Percentiles rank a stretch among this genome's conserved stretches.
Evolutionary conservation across 768 basidiomycete genomes (phyloP).

Genomic region (Peribolospora kevripleyi): DNA sequence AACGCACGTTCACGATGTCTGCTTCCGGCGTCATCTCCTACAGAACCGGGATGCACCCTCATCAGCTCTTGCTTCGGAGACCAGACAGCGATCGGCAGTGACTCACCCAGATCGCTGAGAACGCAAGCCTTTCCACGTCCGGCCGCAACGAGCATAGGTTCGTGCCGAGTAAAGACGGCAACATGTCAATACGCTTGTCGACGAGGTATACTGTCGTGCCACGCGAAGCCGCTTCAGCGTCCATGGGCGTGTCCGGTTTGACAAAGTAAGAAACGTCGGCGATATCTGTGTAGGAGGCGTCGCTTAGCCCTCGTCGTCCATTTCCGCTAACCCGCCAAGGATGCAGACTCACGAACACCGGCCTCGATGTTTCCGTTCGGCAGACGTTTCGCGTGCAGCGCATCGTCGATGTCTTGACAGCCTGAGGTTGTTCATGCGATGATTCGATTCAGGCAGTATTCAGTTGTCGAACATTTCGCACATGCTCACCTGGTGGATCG

Average conservation of each 20-base stretch:
- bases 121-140: conserved; percentile 77
- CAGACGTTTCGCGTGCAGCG: conserved; percentile 62
- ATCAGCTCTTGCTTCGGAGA: not conserved
- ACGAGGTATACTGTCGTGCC: conserved; percentile 96
- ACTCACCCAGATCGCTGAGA: conserved; percentile 80
- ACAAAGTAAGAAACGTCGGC: conserved; percentile 97
- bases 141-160: conserved; percentile 85
- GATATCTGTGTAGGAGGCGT: conserved; percentile 38
- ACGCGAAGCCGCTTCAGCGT: conserved; percentile 76
- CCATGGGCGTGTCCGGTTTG: conserved; percentile 78
- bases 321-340: not conserved
- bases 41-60: conserved; percentile 3
- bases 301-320: not conserved
- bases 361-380: conserved; percentile 90
- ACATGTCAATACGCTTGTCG: conserved; percentile 96
- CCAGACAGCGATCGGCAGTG: not conserved
- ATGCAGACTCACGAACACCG: conserved; percentile 62
- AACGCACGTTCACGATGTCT: conserved; percentile 68
- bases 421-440: conserved; percentile 24
- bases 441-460: conserved; percentile 1
- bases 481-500: conserved; percentile 57
- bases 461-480: conserved; percentile 1
- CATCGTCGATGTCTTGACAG: conserved; percentile 97
- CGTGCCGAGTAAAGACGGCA: conserved; percentile 75
- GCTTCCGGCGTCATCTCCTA: conserved; percentile 77